Conservation (phyloP, 2,329 filamentous ascomycete species). For the Blastomyces silverae region DNA sequence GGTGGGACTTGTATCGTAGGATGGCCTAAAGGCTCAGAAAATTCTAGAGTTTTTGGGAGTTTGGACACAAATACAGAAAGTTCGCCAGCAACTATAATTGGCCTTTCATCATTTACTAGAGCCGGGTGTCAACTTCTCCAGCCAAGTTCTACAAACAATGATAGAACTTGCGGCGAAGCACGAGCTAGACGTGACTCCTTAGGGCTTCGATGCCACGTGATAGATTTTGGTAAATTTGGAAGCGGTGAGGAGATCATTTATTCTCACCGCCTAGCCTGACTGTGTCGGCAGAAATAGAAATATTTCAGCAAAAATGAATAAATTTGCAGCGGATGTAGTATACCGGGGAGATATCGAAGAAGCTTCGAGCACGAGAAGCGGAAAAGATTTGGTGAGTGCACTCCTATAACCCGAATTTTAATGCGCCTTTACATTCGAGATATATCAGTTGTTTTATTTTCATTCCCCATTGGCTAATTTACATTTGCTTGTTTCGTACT, state of each 20-base stretch:
- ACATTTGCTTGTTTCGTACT: not conserved
- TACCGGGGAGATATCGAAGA: not conserved
- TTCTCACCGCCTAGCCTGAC: slow-evolving; percentile 1
- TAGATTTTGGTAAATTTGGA: not conserved
- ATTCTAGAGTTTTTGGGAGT: too few relatives aligned
- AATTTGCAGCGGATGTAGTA: not conserved
- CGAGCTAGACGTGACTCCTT: not conserved
- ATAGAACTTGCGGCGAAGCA: not conserved
- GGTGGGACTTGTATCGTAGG: not conserved
- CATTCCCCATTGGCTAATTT: not conserved
- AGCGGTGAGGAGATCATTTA: not conserved
- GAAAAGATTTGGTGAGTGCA: slow-evolving; percentile 6
- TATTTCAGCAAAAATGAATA: not conserved
- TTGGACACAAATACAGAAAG: too few relatives aligned
- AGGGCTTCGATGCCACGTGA: not conserved
- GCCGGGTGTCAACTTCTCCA: not conserved
- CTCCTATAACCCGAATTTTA: not conserved
- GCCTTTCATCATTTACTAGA: not conserved
- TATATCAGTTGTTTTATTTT: slow-evolving; percentile 1
- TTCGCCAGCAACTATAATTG: not conserved
- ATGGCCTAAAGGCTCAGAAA: not conserved
- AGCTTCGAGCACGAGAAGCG: not conserved
- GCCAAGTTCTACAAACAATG: not conserved
- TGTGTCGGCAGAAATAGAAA: not conserved
- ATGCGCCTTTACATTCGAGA: not conserved